A percentile compares a stretch with the other conserved stretches of the same genome.
Conservation (phyloP, 2,329 filamentous ascomycete species). For the Fusarium sp. region DNA sequence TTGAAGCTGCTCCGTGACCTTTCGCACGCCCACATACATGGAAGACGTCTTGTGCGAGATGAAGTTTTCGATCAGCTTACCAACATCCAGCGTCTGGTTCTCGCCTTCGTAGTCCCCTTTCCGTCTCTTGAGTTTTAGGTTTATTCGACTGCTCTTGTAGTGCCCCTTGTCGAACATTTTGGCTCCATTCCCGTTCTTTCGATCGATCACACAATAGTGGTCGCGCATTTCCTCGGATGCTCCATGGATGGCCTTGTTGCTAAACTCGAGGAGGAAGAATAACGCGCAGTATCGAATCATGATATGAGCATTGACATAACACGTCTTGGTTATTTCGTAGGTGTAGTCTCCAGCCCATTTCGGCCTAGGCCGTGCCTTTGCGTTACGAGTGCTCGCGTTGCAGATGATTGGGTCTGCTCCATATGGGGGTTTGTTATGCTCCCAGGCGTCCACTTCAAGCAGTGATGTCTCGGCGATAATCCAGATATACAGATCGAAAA, state of each 20-base stretch:
- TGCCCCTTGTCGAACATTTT: conserved; percentile 12
- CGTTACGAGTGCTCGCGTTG: not conserved
- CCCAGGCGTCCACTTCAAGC: not conserved
- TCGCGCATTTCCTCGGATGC: conserved; percentile 37
- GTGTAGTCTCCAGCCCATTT: not conserved
- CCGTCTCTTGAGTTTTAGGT: conserved; percentile 9
- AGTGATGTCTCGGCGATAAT: conserved; percentile 10
- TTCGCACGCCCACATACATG: conserved; percentile 38
- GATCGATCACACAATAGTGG: conserved; percentile 13
- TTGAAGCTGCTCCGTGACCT: conserved; percentile 36
- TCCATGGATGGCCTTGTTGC: conserved; percentile 43
- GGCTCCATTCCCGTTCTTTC: not conserved
- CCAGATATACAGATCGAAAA: conserved; percentile 45
- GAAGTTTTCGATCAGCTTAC: conserved; percentile 45
- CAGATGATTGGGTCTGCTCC: not conserved
- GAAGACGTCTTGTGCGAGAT: conserved; percentile 23
- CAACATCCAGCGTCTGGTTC: conserved; percentile 26
- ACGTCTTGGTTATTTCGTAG: too few species aligned
- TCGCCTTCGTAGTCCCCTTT: conserved; percentile 8
- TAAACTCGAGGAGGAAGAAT: conserved; percentile 43
- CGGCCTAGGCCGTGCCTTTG: not conserved
- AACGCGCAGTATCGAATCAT: conserved; percentile 35
- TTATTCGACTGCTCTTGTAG: conserved; percentile 4
- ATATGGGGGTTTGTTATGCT: not conserved
- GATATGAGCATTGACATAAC: not conserved